Percentiles rank a stretch among this genome's conserved stretches.
Evolutionary conservation across 257 asterid genomes (phyloP).

Genomic region (Capsicum rhomboideum): DNA sequence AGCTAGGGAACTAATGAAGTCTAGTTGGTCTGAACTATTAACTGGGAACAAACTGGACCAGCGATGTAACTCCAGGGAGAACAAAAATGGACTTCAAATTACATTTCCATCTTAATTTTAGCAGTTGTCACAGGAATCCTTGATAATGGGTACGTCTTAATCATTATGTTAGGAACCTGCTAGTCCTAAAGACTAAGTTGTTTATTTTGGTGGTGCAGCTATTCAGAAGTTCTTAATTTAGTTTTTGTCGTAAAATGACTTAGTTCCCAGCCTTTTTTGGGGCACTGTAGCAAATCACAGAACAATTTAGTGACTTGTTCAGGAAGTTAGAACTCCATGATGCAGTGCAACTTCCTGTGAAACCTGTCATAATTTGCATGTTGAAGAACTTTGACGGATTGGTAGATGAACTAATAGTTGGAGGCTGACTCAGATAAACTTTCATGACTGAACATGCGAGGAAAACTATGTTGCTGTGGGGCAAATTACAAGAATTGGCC

Average conservation of each 20-base stretch:
- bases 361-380: not conserved
- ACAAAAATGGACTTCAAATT: not conserved
- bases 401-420: not conserved
- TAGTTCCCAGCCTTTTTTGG: not conserved
- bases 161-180: not conserved
- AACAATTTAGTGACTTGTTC: not conserved
- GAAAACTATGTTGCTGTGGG: not conserved
- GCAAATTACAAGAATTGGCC: not conserved
- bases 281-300: not conserved
- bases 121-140: not conserved
- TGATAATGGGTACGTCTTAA: not conserved
- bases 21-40: not conserved
- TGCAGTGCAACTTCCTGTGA: not conserved
- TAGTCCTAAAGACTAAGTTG: not conserved
- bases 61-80: not conserved
- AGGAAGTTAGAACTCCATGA: not conserved
- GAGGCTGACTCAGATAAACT: not conserved
- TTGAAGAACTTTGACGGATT: not conserved
- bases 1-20: not conserved
- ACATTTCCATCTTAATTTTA: not conserved
- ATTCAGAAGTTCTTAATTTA: not conserved
- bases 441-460: not conserved
- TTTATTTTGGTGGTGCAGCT: not conserved
- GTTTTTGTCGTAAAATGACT: not conserved
- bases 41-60: not conserved